Conservation (phyloP, 768 basidiomycete genomes). For the Leccinum subgranulosum region DNA sequence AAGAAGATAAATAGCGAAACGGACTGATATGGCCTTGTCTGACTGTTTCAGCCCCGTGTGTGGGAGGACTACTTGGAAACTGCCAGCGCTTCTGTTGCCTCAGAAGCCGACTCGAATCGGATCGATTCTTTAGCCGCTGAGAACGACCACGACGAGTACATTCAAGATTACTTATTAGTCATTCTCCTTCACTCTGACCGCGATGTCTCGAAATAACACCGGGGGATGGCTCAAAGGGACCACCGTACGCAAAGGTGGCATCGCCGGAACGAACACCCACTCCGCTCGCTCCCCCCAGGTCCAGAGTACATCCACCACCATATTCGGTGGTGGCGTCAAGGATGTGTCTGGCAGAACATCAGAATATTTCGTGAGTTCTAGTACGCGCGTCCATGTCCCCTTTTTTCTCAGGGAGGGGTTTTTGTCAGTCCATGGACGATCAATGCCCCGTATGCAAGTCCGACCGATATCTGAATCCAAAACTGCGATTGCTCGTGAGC, state of each 20-base stretch:
- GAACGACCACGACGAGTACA: neutral
- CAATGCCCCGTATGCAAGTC: conserved; percentile 97
- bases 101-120: conserved; percentile 11
- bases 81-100: neutral
- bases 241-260: conserved; percentile 65
- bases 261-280: conserved; percentile 37
- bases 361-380: conserved; percentile 71
- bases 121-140: conserved; percentile 5
- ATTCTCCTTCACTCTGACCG: neutral
- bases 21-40: conserved; percentile 13
- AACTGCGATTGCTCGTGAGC: conserved; percentile 88
- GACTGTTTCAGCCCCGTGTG: conserved; percentile 1
- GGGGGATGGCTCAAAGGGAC: conserved; percentile 69
- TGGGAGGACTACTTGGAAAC: neutral
- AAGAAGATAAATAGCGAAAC: conserved; percentile 6
- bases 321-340: conserved; percentile 83
- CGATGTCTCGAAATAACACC: conserved; percentile 31
- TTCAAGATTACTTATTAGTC: conserved; percentile 11
- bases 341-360: conserved; percentile 79
- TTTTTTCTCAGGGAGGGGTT: conserved; percentile 7
- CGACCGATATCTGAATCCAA: conserved; percentile 93
- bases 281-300: conserved; percentile 62
- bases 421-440: conserved; percentile 76
- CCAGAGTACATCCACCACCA: conserved; percentile 67
- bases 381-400: neutral